Evolutionary conservation across 208 protist genomes (phyloP).

Genomic region (Trypanosoma melophagium): DNA sequence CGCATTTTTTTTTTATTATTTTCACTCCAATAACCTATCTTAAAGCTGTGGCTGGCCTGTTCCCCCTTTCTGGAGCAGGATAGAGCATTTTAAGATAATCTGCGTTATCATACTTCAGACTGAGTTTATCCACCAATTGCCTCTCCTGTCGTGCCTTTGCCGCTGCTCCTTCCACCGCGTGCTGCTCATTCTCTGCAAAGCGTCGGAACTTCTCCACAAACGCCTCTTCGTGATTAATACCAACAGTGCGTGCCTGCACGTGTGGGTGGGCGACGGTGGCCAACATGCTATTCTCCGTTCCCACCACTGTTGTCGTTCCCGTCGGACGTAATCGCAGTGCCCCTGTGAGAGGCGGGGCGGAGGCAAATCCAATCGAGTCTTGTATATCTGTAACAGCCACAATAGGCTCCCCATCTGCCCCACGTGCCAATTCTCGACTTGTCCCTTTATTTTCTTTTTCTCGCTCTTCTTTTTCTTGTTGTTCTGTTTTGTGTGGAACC

Average conservation of each 20-base stretch:
- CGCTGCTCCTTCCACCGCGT: slow-evolving; percentile 48
- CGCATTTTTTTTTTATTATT: slow-evolving; percentile 9
- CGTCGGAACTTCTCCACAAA: slow-evolving; percentile 56
- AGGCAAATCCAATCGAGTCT: background rate
- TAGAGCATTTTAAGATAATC: slow-evolving; percentile 51
- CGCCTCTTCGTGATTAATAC: slow-evolving; percentile 58
- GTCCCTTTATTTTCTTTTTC: too few species aligned
- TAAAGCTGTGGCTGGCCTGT: background rate
- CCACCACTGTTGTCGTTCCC: background rate
- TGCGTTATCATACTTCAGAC: slow-evolving; percentile 65
- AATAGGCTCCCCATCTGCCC: background rate
- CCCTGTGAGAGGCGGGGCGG: background rate
- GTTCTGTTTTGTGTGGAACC: too few species aligned
- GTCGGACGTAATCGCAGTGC: slow-evolving; percentile 3
- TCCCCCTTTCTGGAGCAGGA: background rate
- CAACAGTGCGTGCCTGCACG: slow-evolving; percentile 56
- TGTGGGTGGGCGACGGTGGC: slow-evolving; percentile 64
- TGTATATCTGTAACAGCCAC: background rate
- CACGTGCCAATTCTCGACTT: background rate
- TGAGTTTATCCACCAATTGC: slow-evolving; percentile 39
- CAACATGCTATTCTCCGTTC: slow-evolving; percentile 5
- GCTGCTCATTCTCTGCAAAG: slow-evolving; percentile 51
- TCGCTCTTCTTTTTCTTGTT: too few species aligned
- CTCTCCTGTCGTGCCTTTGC: slow-evolving; percentile 41
- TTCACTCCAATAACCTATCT: background rate